phyloP scores from a whole-genome alignment of 2,329 filamentous ascomycete species.

The Aspergillus thermomutatus region DNA sequence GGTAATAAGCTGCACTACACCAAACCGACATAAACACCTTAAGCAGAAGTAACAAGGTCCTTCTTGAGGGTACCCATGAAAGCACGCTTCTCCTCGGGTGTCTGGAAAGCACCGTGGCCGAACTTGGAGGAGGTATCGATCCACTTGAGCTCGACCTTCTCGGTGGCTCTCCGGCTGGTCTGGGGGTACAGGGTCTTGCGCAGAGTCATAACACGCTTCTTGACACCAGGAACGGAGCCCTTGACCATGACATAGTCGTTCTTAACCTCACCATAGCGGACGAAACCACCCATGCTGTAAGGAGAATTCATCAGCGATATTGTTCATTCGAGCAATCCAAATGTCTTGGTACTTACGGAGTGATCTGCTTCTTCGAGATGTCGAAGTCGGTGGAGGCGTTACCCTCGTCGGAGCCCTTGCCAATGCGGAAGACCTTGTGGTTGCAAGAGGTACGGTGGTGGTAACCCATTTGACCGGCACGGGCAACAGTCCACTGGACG shows the following conservation, averaged over 20 bases:
- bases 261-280: slow-evolving; percentile 98
- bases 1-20: slow-evolving; percentile 38
- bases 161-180: slow-evolving; percentile 89
- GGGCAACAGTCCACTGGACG: slow-evolving; percentile 99
- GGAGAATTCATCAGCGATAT: slow-evolving; percentile 30
- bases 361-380: slow-evolving; percentile 99
- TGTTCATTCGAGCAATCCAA: background rate
- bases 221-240: slow-evolving; percentile 94
- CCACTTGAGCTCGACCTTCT: slow-evolving; percentile 99
- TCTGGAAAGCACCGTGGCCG: slow-evolving; percentile 99
- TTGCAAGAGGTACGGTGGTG: slow-evolving; percentile 99
- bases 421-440: slow-evolving; percentile 99
- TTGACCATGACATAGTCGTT: slow-evolving; percentile 99
- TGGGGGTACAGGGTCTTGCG: slow-evolving; percentile 98
- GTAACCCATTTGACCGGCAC: slow-evolving; percentile 99
- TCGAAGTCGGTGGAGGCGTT: slow-evolving; percentile 95
- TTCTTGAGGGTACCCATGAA: slow-evolving; percentile 99
- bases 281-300: slow-evolving; percentile 91
- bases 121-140: slow-evolving; percentile 99
- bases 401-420: slow-evolving; percentile 84
- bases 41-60: slow-evolving; percentile 65
- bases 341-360: slow-evolving; percentile 70
- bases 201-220: slow-evolving; percentile 99
- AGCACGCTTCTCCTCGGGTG: slow-evolving; percentile 93
- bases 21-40: slow-evolving; percentile 42